Conservation (phyloP, 2,329 filamentous ascomycete species). For the Ciborinia camelliae region DNA sequence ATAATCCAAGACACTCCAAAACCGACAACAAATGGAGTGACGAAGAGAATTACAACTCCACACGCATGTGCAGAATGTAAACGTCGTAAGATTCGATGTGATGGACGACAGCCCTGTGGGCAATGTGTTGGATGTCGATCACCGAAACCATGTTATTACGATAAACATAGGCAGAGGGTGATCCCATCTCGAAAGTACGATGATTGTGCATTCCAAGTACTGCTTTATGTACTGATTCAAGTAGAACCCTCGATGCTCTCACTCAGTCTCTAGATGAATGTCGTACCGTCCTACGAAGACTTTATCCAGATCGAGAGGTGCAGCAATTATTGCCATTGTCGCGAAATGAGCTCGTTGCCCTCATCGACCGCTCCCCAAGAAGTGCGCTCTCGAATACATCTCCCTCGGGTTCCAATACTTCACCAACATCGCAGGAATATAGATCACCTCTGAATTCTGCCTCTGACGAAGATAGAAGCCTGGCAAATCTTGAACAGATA, state of each 20-base stretch:
- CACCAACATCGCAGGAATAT: slow-evolving; percentile 47
- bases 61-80: slow-evolving; percentile 75
- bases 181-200: slow-evolving; percentile 73
- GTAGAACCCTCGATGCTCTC: slow-evolving; percentile 56
- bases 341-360: slow-evolving; percentile 56
- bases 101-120: slow-evolving; percentile 76
- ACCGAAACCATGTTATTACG: slow-evolving; percentile 74
- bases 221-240: slow-evolving; percentile 27
- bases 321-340: slow-evolving; percentile 53
- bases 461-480: slow-evolving; percentile 45
- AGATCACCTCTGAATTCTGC: slow-evolving; percentile 50
- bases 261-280: slow-evolving; percentile 66
- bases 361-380: slow-evolving; percentile 47
- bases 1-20: slow-evolving; percentile 32
- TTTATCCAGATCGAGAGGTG: slow-evolving; percentile 57
- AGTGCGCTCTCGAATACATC: slow-evolving; percentile 42
- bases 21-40: slow-evolving; percentile 38
- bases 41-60: slow-evolving; percentile 53
- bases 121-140: slow-evolving; percentile 80
- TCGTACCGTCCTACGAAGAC: slow-evolving; percentile 56
- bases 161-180: slow-evolving; percentile 73
- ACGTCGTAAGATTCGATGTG: slow-evolving; percentile 78
- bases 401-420: slow-evolving; percentile 53
- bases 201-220: slow-evolving; percentile 17
- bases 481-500: slow-evolving; percentile 62